Evolutionary conservation across 352 stramenopile genomes (phyloP).

Genomic region (Phytophthora sojae): DNA sequence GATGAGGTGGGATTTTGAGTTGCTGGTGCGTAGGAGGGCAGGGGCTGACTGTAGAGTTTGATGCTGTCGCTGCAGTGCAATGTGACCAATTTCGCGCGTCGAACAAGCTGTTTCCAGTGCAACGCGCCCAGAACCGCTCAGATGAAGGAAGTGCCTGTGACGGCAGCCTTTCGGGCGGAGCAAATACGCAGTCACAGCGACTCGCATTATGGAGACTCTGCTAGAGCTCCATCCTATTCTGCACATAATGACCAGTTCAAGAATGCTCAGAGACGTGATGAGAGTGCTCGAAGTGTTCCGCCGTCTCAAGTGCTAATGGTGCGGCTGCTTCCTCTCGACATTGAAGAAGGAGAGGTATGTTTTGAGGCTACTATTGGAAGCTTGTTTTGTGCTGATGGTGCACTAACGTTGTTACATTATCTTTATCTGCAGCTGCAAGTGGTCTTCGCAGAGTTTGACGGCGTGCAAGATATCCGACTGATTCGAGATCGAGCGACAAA

Average conservation of each 20-base stretch:
- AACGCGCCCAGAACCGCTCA: slow-evolving; percentile 45
- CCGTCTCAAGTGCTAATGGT: slow-evolving; percentile 76
- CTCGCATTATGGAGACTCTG: slow-evolving; percentile 1
- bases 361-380: background rate
- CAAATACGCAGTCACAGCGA: slow-evolving; percentile 9
- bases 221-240: background rate
- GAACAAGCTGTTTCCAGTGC: slow-evolving; percentile 80
- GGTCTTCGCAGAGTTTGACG: slow-evolving; percentile 68
- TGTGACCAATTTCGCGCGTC: slow-evolving; percentile 74
- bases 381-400: background rate
- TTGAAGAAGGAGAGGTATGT: slow-evolving; percentile 79
- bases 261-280: slow-evolving; percentile 19
- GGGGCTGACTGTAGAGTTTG: background rate
- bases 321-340: slow-evolving; percentile 72
- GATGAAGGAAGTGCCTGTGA: slow-evolving; percentile 47
- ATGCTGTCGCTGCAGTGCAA: slow-evolving; percentile 53
- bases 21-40: background rate
- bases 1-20: slow-evolving; percentile 43
- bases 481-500: slow-evolving; percentile 78
- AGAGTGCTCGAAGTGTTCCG: slow-evolving; percentile 16
- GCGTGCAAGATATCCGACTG: slow-evolving; percentile 74
- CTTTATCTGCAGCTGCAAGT: slow-evolving; percentile 70
- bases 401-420: background rate
- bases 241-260: slow-evolving; percentile 1
- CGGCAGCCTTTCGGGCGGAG: slow-evolving; percentile 15